Percentiles rank a stretch among this genome's conserved stretches.
Evolutionary conservation across 345 rosid genomes (phyloP).

Genomic region (Ceriops decandra): DNA sequence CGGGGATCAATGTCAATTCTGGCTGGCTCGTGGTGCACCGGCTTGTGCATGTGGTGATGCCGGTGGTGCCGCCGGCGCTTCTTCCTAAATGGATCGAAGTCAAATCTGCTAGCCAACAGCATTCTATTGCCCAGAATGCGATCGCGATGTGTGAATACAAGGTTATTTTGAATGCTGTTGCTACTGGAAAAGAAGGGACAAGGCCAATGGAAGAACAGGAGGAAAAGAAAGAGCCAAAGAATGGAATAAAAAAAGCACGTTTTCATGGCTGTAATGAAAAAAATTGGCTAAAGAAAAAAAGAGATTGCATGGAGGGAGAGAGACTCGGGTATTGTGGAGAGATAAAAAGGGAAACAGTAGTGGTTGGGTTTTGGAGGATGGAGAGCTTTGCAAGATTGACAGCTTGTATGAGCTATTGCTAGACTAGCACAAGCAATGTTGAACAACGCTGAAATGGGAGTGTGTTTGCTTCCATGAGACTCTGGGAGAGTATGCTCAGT

Average conservation of each 20-base stretch:
- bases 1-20: conserved; percentile 44
- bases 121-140: conserved; percentile 26
- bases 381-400: conserved; percentile 12
- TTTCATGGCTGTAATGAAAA: not conserved
- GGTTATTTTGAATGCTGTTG: not conserved
- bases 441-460: conserved; percentile 17
- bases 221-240: conserved; percentile 26
- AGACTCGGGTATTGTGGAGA: not conserved
- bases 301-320: conserved; percentile 27
- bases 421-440: conserved; percentile 17
- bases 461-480: conserved; percentile 39
- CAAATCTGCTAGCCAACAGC: conserved; percentile 41
- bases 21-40: conserved; percentile 13
- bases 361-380: not conserved
- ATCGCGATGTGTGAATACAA: not conserved
- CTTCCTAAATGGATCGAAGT: conserved; percentile 49
- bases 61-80: conserved; percentile 12
- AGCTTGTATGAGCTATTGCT: conserved; percentile 18
- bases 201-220: conserved; percentile 26
- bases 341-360: not conserved
- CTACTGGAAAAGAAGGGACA: conserved; percentile 3
- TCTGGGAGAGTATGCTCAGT: conserved; percentile 1
- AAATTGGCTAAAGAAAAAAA: not conserved
- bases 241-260: not conserved
- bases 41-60: conserved; percentile 16